Percentiles rank a stretch among this genome's conserved stretches.
These are phyloP conservation scores for Spizellomyces sp. DNA, from an alignment of 192 early-diverging fungal genomes.

Conservation along the genomic window DNA sequence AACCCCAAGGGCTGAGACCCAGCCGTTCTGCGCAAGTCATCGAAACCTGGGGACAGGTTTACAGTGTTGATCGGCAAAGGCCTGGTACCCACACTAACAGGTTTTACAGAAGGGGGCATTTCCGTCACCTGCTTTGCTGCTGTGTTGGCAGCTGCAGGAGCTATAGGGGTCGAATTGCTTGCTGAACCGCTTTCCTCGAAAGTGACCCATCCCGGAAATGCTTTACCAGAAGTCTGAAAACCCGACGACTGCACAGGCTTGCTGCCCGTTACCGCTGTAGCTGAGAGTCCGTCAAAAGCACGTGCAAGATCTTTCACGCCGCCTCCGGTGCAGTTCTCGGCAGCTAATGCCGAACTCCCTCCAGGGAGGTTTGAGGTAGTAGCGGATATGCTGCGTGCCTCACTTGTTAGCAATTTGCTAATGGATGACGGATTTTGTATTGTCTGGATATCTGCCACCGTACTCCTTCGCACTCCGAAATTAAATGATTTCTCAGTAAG, in stretches of 20 bases:
- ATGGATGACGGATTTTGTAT: too few relatives aligned
- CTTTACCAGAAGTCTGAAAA: not conserved
- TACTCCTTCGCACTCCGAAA: not conserved
- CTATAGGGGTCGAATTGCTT: too few relatives aligned
- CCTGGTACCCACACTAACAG: too few relatives aligned
- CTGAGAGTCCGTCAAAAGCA: conserved; percentile 6
- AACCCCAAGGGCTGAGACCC: too few relatives aligned
- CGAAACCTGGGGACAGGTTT: too few relatives aligned
- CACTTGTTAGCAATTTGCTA: not conserved
- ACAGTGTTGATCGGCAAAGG: too few relatives aligned
- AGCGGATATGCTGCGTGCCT: not conserved
- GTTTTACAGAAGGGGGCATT: too few relatives aligned
- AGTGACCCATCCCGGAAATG: conserved; percentile 31
- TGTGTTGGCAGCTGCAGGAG: too few relatives aligned
- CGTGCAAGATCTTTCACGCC: conserved; percentile 20
- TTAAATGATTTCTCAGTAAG: too few relatives aligned
- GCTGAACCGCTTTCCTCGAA: conserved; percentile 12
- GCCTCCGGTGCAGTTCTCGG: not conserved
- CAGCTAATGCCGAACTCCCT: not conserved
- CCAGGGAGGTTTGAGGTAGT: not conserved
- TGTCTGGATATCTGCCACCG: not conserved
- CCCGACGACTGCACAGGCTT: not conserved
- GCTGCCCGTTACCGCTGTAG: not conserved
- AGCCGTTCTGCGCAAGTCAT: too few relatives aligned
- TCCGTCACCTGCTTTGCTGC: too few relatives aligned